Conservation (phyloP, 768 basidiomycete genomes). For the Dacryopinax primogenitus region DNA sequence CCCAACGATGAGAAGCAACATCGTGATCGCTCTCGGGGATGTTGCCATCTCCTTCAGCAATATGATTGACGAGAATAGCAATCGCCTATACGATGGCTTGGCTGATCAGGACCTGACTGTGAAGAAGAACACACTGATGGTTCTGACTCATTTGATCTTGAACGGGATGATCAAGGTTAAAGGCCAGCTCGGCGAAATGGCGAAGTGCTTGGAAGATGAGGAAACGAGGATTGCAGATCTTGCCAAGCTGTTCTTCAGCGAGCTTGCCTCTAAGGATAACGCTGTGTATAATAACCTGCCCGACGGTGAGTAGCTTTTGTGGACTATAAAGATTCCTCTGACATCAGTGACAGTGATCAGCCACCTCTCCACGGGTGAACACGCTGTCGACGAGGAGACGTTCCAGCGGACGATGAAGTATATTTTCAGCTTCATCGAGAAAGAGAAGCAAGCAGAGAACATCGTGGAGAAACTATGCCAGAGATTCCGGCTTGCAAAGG, state of each 20-base stretch:
- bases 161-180: constrained; percentile 99
- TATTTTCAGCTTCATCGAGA: constrained; percentile 94
- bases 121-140: constrained; percentile 99
- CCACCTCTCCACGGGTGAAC: constrained; percentile 78
- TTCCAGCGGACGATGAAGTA: constrained; percentile 91
- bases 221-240: constrained; percentile 80
- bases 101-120: constrained; percentile 76
- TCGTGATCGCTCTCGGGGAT: constrained; percentile 94
- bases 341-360: constrained; percentile 59
- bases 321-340: not conserved
- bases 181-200: constrained; percentile 98
- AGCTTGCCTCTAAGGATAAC: constrained; percentile 93
- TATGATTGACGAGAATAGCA: constrained; percentile 94
- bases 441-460: constrained; percentile 96
- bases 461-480: constrained; percentile 97
- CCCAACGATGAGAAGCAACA: constrained; percentile 82
- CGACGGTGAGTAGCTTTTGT: constrained; percentile 47
- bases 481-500: constrained; percentile 76
- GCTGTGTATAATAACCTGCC: constrained; percentile 98
- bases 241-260: constrained; percentile 96
- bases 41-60: constrained; percentile 96
- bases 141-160: constrained; percentile 87
- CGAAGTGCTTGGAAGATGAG: constrained; percentile 92
- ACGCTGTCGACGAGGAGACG: constrained; percentile 80
- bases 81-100: constrained; percentile 86